Evolutionary conservation across 192 early-diverging fungal species (phyloP), one percentile per base, ranked within the genome.

Genomic region (Backusella psychrophila): DNA sequence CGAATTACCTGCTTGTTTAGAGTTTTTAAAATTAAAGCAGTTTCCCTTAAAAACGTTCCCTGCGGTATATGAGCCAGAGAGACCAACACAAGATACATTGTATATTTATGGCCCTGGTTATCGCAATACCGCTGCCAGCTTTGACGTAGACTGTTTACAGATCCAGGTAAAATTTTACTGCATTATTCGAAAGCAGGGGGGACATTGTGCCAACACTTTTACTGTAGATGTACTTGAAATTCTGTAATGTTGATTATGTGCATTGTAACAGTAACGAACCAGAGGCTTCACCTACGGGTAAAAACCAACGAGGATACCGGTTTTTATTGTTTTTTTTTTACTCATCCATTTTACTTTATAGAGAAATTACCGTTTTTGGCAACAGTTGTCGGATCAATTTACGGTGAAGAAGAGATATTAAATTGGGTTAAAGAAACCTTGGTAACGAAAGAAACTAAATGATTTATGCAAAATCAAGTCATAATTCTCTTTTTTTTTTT

Each of bases 201-300:
- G 66, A 39, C 29, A 36, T n/a, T n/a, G 21, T 26, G 23, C 38
- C 38, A 39, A 34, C 26, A 34, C 41, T 39, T 29, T 76, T 65
- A n/a, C 53, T 74, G n/a, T 74, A 90, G 88, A 78, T 84, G 2
- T 85, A 84, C 19, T 78, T 91, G 29, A 76, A 76, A 49, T 86
- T 90, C 63, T 83, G 82, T 33, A 70, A 80, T 44, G 76, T 85
- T 69, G 81, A 87, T 19, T 85, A 86, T 72, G 80, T 75, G 19
- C 74, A 83, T 38, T 36, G 78, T 31, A 73, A 85, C 71, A 83
- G 78, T 41, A 83, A 87, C 75, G 88, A 91, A 66, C 86, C 81
- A 7, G 84, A 86, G 29, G 78, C 86, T 74, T 89, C 88, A 33
- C 90, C 90, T 0, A 84, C 81, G 42, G 86, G 89, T 91, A 82